Evolutionary conservation across 768 basidiomycete genomes (phyloP).

Genomic region (Mycena vulgaris): DNA sequence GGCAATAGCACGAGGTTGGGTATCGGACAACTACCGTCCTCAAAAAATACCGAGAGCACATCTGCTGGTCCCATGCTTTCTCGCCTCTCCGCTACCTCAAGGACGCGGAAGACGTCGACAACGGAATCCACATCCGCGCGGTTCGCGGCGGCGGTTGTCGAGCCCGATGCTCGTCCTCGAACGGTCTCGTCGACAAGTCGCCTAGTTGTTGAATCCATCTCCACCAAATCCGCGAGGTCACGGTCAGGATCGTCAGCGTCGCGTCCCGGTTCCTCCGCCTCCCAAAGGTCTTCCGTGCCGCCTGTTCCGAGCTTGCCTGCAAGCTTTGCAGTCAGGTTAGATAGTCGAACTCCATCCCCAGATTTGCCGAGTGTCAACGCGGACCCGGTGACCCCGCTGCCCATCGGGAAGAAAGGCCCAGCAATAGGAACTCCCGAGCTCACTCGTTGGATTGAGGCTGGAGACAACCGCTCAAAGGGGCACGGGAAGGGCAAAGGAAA

Average conservation of each 20-base stretch:
- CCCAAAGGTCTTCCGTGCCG: constrained; percentile 42
- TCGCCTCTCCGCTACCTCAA: constrained; percentile 34
- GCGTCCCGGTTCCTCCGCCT: constrained; percentile 49
- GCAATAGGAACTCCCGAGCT: constrained; percentile 71
- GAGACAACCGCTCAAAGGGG: constrained; percentile 38
- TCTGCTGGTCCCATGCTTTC: constrained; percentile 42
- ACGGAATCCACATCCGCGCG: constrained; percentile 39
- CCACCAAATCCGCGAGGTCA: constrained; percentile 18
- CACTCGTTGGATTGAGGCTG: constrained; percentile 61
- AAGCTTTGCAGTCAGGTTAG: background rate
- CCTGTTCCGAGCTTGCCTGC: constrained; percentile 40
- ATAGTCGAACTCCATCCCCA: constrained; percentile 59
- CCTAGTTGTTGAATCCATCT: constrained; percentile 15
- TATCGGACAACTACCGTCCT: constrained; percentile 28
- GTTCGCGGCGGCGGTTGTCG: background rate
- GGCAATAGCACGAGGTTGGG: constrained; percentile 47
- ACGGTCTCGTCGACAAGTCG: constrained; percentile 16
- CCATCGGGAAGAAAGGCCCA: constrained; percentile 46
- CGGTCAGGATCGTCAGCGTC: constrained; percentile 36
- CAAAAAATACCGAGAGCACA: constrained; percentile 46
- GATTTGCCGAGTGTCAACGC: constrained; percentile 53
- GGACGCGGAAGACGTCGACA: constrained; percentile 43
- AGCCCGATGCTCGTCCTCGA: constrained; percentile 28
- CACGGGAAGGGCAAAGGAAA: constrained; percentile 58
- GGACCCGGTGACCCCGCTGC: constrained; percentile 55